These are phyloP conservation scores for Asterella californica DNA, from an alignment of 225 moss, liverwort and hornwort genomes.

Conservation along the genomic window DNA sequence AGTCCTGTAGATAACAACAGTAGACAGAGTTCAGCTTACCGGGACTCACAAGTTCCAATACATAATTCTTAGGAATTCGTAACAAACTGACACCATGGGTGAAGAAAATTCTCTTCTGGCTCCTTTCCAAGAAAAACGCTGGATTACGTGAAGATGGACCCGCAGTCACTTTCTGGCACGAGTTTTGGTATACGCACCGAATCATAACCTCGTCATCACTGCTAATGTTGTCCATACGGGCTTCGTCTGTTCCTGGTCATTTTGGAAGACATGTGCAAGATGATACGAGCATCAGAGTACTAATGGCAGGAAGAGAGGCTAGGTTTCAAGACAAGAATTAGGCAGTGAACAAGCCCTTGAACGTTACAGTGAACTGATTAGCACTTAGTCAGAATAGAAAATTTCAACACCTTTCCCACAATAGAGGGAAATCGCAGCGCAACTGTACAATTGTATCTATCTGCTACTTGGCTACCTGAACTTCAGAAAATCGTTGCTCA, in stretches of 20 bases:
- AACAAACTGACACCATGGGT: not conserved
- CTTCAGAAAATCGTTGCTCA: not conserved
- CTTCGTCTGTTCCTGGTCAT: slow-evolving; percentile 5
- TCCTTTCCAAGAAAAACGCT: not conserved
- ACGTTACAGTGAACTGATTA: too few species aligned
- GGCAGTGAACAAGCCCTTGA: not conserved
- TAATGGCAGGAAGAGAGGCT: not conserved
- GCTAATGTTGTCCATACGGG: not conserved
- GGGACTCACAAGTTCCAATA: not conserved
- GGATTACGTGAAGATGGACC: not conserved
- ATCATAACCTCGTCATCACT: slow-evolving; percentile 12
- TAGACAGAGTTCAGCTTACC: not conserved
- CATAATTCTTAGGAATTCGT: not conserved
- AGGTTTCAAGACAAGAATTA: not conserved
- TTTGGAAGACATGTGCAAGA: not conserved
- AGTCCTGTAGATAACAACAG: slow-evolving; percentile 6
- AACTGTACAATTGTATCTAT: too few species aligned
- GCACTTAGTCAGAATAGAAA: too few species aligned
- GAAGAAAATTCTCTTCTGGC: not conserved
- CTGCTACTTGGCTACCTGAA: not conserved
- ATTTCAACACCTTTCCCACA: too few species aligned
- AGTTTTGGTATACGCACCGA: slow-evolving; percentile 5
- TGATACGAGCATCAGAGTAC: not conserved
- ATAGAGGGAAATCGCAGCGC: too few species aligned
- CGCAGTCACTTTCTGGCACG: not conserved